Evolutionary conservation across 2,329 filamentous ascomycete species (phyloP), one percentile per base, ranked within the genome.

Genomic region (Cladosporium sphaerospermum): DNA sequence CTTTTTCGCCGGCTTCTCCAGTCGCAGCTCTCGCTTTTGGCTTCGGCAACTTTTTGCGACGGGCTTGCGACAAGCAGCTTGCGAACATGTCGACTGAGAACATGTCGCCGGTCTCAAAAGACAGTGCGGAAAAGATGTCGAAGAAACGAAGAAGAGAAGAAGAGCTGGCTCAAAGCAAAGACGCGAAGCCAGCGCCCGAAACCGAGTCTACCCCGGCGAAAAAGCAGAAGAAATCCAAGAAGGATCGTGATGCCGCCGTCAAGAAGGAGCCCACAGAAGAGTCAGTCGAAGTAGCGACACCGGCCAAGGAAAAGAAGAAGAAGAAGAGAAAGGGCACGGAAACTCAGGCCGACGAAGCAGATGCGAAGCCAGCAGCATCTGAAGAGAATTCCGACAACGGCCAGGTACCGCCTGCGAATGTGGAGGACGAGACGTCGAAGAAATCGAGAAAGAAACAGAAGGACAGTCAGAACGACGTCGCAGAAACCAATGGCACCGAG

Each of bases 161-260:
- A 28, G 41, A 40, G 41, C 39, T 45, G 23, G 44, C 44, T 16
- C 41, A 36, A 31, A 48, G 23, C 31, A 45, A 48, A 23, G 18
- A 44, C 23, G 28, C 39, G n/a, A 31, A 19, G 10, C 6, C 36
- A 39, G 16, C 31, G 13, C 23, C 53, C 3, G 36, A 51, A 19
- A n/a, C 44, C 14, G 53, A 55, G 18, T 44, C 31, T 42, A 40
- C 54, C 14, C 44, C 56, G 1, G 64, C 70, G 56, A 63, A 69
- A 53, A 71, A 68, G 57, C 64, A 64, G 56, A 70, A 71, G 62
- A 65, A 68, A 51, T 62, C 68, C 53, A 66, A 67, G 56, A 58
- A 62, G 56, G 54, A 56, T 16, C 52, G 49, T 16, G 51, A 54
- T 14, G 16, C 31, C n/a, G 19, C 43, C 18, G 43, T 53, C 55